Evolutionary conservation across 2,329 filamentous ascomycete genomes (phyloP), one percentile per base, ranked within the genome.

Genomic region (Fusarium tuaranense): DNA sequence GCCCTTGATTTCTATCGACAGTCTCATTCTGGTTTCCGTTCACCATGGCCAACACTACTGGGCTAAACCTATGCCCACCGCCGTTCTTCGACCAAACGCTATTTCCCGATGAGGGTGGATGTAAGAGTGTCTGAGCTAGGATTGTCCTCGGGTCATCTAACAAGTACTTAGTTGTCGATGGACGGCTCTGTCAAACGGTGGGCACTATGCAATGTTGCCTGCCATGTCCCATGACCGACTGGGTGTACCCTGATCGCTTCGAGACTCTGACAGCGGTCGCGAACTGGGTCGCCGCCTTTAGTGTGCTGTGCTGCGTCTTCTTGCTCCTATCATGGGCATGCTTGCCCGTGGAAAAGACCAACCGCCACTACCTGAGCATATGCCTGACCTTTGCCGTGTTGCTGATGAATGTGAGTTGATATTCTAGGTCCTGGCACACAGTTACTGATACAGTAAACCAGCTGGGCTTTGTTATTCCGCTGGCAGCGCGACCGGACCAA

Each of bases 331-430:
- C 95, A 7, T 98, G 95, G 88, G 85, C 91, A 5, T 87, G 93
- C 16, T 87, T 99, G 25, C 95, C 97, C 0, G 91, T 94, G 27
- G 95, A 97, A 78, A 96, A 94, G 86, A 98, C 97, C 8, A 91
- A 95, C 80, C 92, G 95, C 63, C 97, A 99, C 82, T 98, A 98
- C 80, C 87, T 99, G 41, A 98, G 94, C 80, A 93, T 98, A 74
- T 97, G 95, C 81, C 87, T 98, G 62, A 93, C 94, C 7, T 83
- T 94, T 53, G 94, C 91, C 6, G 91, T 96, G 46, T 85, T 93
- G 48, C 87, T 96, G 67, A 94, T 98, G 89, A 93, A 93, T 81
- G 94, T 95, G 85, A 86, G 93, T 41, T n/a, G 41, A 22, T 64
- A 22, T 63, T 18, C 27, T 32, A 20, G 27, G 30, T 20, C 34